Evolutionary conservation across 768 basidiomycete genomes (phyloP).

Genomic region (Basidioascus undulatus): DNA sequence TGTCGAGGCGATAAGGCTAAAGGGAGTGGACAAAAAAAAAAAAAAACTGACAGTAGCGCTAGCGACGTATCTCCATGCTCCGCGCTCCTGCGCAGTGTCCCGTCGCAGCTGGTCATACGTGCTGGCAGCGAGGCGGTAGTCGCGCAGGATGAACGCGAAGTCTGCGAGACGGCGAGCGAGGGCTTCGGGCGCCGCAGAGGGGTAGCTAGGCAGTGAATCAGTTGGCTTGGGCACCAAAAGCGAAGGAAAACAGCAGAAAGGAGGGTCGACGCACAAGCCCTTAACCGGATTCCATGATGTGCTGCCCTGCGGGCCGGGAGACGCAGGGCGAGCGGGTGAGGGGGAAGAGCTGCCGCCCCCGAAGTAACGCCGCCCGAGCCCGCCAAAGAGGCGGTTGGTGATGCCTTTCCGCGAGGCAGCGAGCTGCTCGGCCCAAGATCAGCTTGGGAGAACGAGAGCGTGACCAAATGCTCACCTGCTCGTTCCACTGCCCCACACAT

Average conservation of each 20-base stretch:
- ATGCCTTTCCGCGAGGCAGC: constrained; percentile 14
- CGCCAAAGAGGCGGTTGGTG: constrained; percentile 21
- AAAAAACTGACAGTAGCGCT: constrained; percentile 46
- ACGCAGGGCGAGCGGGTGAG: not conserved
- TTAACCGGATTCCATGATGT: constrained; percentile 19
- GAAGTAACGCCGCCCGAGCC: constrained; percentile 22
- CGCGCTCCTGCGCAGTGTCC: constrained; percentile 28
- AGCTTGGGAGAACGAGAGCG: not conserved
- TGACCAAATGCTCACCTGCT: constrained; percentile 30
- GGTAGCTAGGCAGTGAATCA: constrained; percentile 15
- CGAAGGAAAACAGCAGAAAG: not conserved
- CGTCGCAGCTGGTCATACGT: constrained; percentile 75
- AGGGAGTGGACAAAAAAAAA: not conserved
- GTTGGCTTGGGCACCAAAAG: not conserved
- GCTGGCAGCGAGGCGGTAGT: constrained; percentile 53
- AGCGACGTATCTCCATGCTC: constrained; percentile 18
- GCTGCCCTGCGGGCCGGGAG: too few species aligned
- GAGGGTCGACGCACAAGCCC: constrained; percentile 17
- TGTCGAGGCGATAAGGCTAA: too few species aligned
- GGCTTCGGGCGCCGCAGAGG: constrained; percentile 14
- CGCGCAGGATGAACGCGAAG: constrained; percentile 77
- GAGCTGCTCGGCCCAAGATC: constrained; percentile 3
- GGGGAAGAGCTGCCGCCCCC: constrained; percentile 11
- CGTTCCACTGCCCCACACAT: constrained; percentile 80
- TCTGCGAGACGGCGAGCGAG: constrained; percentile 59